Evolutionary conservation across 2,329 filamentous ascomycete species (phyloP).

Genomic region (Dothiorella sarmentorum): DNA sequence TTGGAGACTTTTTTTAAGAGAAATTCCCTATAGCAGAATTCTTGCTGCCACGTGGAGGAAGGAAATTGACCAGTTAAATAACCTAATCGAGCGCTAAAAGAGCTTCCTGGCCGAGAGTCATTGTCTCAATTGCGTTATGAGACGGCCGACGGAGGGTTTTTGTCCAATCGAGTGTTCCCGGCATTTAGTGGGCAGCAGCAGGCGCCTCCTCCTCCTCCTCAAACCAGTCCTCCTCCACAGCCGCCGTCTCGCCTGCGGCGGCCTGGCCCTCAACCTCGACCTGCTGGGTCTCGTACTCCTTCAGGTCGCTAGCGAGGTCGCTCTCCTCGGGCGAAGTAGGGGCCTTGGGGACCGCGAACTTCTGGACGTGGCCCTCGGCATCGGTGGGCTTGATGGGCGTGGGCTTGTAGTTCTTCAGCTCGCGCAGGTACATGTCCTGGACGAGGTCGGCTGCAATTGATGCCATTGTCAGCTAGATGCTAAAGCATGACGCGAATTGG

Average conservation of each 20-base stretch:
- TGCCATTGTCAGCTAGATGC: slow-evolving; percentile 20
- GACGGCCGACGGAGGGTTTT: slow-evolving; percentile 5
- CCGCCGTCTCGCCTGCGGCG: slow-evolving; percentile 57
- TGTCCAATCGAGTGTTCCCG: slow-evolving; percentile 10
- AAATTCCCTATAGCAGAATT: background rate
- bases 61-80: slow-evolving; percentile 13
- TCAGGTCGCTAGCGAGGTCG: slow-evolving; percentile 85
- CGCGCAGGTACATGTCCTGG: slow-evolving; percentile 94
- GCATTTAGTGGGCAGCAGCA: slow-evolving; percentile 32
- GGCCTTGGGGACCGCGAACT: slow-evolving; percentile 74
- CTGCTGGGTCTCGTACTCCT: slow-evolving; percentile 89
- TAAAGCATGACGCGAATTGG: background rate
- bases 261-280: slow-evolving; percentile 93
- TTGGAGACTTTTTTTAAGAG: background rate
- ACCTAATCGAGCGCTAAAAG: slow-evolving; percentile 9
- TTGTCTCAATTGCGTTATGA: slow-evolving; percentile 14
- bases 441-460: slow-evolving; percentile 79
- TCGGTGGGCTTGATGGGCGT: slow-evolving; percentile 79
- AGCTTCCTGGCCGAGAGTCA: background rate
- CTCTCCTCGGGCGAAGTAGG: slow-evolving; percentile 89
- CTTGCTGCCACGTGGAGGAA: background rate
- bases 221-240: slow-evolving; percentile 71
- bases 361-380: slow-evolving; percentile 85
- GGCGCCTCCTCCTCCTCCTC: slow-evolving; percentile 63
- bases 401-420: slow-evolving; percentile 93